Base-by-base conservation (phyloP, 179 eudicot species). In the Silene vulgaris region DNA sequence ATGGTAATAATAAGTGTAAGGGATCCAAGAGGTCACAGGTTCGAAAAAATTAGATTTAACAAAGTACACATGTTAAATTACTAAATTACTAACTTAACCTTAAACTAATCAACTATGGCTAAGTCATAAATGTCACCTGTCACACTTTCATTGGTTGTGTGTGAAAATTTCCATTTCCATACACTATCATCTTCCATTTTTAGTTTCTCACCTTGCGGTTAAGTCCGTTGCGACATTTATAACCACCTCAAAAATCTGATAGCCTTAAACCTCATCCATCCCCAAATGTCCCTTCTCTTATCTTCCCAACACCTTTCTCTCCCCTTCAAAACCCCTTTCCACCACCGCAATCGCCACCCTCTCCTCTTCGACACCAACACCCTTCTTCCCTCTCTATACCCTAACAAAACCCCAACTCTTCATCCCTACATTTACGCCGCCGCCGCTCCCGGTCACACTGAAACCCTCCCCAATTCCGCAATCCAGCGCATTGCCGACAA, bases 401-500 rank as follows among this genome's bases (percentile, higher is more conserved):
- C 83, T 57, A 21, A 4, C 72, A 61, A 50, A 81, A 76, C 54
- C 84, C 78, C 69, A 57, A 56, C 5, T 54, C 0, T 1, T 16
- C 35, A 7, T 56, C 73, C 82, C 77, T 77, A 29, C 35, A 45
- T 69, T 35, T 45, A 70, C 77, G 7, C 86, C 80, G 23, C 80
- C 75, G 0, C 56, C 26, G 16, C 26, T 23, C 26, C 77, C 37
- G 69, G 32, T 28, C 79, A 70, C 54, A 9, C 77, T 40, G 71
- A 77, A 65, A 57, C 85, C 64, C 74, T 88, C 48, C 88, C 97
- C 0, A 78, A 89, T 54, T 92, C 99, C 79, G 95, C 97, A 80
- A 89, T 95, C 79, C 93, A 84, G 62, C 85, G 99, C 45, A 95
- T 95, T 11, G 97, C 97, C 77, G 97, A 92, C 43, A 95, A 95